phyloP scores from a whole-genome alignment of 371 early-diverging fungal genomes.

The Mortierella sp. region DNA sequence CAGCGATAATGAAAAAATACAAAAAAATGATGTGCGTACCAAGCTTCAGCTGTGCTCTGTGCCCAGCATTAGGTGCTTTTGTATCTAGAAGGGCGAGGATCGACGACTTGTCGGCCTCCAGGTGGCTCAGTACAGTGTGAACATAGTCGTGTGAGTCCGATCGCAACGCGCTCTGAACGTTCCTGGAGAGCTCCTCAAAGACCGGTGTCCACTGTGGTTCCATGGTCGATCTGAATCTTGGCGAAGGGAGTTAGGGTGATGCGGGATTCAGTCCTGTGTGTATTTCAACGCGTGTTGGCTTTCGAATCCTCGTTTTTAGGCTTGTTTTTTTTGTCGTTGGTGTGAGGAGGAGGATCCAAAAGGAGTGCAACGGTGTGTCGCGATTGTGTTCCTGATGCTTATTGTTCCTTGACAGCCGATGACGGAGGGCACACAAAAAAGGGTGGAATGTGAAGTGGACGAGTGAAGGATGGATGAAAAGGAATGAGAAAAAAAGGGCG shows the following conservation, averaged over 20 bases:
- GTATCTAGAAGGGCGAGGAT: constrained; percentile 33
- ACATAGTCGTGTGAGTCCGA: constrained; percentile 51
- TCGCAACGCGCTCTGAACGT: constrained; percentile 32
- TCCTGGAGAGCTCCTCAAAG: constrained; percentile 46
- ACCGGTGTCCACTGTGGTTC: constrained; percentile 49
- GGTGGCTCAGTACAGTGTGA: constrained; percentile 31
- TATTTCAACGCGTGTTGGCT: background rate
- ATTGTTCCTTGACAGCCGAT: background rate
- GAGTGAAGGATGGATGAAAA: background rate
- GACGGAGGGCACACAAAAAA: constrained; percentile 7
- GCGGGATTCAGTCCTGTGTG: background rate
- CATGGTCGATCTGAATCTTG: constrained; percentile 18
- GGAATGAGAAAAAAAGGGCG: background rate
- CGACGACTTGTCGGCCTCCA: constrained; percentile 33
- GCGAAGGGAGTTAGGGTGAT: background rate
- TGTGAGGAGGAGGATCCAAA: background rate
- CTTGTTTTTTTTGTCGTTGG: background rate
- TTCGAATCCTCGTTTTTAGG: background rate
- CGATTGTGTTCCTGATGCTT: background rate
- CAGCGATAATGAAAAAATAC: background rate
- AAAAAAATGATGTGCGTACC: constrained; percentile 28
- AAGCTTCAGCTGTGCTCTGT: constrained; percentile 56
- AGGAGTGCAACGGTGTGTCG: background rate
- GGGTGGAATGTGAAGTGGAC: background rate
- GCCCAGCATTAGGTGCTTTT: constrained; percentile 40